phyloP scores from a whole-genome alignment of 2,329 filamentous ascomycete species.

The Beauveria sp. region DNA sequence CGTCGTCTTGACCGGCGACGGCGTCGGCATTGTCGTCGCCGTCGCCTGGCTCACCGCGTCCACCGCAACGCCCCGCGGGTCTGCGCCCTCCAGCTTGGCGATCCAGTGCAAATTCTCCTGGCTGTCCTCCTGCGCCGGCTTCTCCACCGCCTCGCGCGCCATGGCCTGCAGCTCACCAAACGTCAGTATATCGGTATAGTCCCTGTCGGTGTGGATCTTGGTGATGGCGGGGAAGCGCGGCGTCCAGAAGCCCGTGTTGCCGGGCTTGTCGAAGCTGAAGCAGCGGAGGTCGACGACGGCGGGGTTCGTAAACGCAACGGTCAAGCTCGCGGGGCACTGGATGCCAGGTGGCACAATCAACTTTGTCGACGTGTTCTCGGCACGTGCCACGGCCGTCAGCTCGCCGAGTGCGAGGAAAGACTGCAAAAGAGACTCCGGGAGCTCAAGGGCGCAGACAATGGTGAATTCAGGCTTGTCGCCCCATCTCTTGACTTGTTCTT shows the following conservation, averaged over 20 bases:
- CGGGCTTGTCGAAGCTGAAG: conserved; percentile 67
- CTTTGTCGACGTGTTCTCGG: conserved; percentile 32
- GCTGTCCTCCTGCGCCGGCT: conserved; percentile 43
- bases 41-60: conserved; percentile 41
- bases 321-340: conserved; percentile 33
- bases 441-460: conserved; percentile 56
- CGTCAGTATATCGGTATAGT: conserved; percentile 58
- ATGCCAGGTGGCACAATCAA: conserved; percentile 40
- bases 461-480: conserved; percentile 52
- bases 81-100: conserved; percentile 48
- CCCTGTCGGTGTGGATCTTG: conserved; percentile 72
- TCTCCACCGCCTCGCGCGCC: conserved; percentile 48
- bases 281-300: conserved; percentile 75
- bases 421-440: conserved; percentile 44
- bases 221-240: conserved; percentile 68
- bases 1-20: conserved; percentile 22
- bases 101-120: conserved; percentile 57
- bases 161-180: conserved; percentile 63
- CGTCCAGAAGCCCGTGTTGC: conserved; percentile 62
- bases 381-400: conserved; percentile 31
- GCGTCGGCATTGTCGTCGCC: conserved; percentile 27
- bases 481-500: conserved; percentile 45
- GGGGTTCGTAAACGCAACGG: conserved; percentile 57
- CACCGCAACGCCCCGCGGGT: conserved; percentile 35
- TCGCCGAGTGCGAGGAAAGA: conserved; percentile 41